Percentiles rank a stretch among this genome's conserved stretches.
Conservation (phyloP, 2,329 filamentous ascomycete species). For the Biscogniauxia marginata region DNA sequence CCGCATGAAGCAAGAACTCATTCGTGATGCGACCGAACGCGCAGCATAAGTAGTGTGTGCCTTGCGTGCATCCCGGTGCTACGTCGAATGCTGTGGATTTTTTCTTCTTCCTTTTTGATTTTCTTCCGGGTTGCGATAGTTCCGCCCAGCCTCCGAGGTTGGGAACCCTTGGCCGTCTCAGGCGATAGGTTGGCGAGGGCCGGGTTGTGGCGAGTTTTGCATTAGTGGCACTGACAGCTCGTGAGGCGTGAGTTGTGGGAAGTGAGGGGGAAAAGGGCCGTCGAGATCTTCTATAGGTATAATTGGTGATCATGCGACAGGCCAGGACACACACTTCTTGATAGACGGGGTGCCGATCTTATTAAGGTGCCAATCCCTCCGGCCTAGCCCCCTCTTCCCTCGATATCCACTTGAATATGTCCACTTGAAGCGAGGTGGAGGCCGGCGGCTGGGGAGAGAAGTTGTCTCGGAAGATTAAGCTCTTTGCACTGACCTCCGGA, state of each 20-base stretch:
- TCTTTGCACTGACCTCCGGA: conserved; percentile 2
- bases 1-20: not conserved
- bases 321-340: not conserved
- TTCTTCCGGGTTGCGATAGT: conserved; percentile 2
- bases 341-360: not conserved
- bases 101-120: too few relatives aligned
- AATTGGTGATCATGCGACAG: conserved; percentile 15
- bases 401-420: not conserved
- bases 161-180: conserved; percentile 4
- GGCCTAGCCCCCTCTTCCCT: not conserved
- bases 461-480: not conserved
- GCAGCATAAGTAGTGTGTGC: not conserved
- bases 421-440: not conserved
- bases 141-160: conserved; percentile 13
- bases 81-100: not conserved
- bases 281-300: conserved; percentile 8
- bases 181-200: conserved; percentile 13
- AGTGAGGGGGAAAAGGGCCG: conserved; percentile 13
- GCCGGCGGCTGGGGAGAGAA: not conserved
- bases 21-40: not conserved
- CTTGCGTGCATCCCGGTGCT: not conserved
- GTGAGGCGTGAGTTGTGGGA: conserved; percentile 10
- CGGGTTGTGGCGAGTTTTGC: conserved; percentile 12
- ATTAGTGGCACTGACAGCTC: conserved; percentile 19
- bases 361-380: not conserved